Conservation (phyloP, 73 alveolate species). For the Paraurostyla sp. region DNA sequence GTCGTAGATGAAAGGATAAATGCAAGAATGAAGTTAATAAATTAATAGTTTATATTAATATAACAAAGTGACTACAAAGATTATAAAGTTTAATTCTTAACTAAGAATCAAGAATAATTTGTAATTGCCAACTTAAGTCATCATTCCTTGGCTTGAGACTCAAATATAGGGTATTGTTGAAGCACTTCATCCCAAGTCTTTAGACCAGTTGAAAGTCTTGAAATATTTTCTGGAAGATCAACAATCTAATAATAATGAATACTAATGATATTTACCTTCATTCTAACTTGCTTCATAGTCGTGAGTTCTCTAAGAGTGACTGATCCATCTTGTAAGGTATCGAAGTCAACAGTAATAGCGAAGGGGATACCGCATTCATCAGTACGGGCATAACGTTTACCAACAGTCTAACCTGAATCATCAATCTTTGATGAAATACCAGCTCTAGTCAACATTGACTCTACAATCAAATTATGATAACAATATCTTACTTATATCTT, state of each 20-base stretch:
- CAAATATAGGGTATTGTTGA: conserved; percentile 26
- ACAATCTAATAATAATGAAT: no score
- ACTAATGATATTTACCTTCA: no score
- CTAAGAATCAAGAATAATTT: background rate
- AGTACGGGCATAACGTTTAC: conserved; percentile 98
- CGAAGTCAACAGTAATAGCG: conserved; percentile 98
- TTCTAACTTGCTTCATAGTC: conserved; percentile 94
- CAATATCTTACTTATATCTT: conserved; percentile 77
- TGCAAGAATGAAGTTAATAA: background rate
- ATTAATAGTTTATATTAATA: background rate
- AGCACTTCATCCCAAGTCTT: conserved; percentile 53
- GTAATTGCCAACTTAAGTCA: background rate
- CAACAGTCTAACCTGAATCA: conserved; percentile 93
- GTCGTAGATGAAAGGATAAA: background rate
- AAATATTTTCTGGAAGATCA: background rate
- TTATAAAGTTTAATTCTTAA: background rate
- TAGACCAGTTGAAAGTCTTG: background rate
- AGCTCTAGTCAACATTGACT: conserved; percentile 71
- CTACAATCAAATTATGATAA: conserved; percentile 7
- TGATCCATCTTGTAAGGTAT: conserved; percentile 87
- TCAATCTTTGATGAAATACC: conserved; percentile 97
- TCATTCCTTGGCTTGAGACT: conserved; percentile 6
- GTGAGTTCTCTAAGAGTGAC: conserved; percentile 96
- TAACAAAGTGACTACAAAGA: no score
- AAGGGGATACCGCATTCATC: conserved; percentile 99